phyloP scores from a whole-genome alignment of 2,329 filamentous ascomycete species.

The Ophiostoma quercus region DNA sequence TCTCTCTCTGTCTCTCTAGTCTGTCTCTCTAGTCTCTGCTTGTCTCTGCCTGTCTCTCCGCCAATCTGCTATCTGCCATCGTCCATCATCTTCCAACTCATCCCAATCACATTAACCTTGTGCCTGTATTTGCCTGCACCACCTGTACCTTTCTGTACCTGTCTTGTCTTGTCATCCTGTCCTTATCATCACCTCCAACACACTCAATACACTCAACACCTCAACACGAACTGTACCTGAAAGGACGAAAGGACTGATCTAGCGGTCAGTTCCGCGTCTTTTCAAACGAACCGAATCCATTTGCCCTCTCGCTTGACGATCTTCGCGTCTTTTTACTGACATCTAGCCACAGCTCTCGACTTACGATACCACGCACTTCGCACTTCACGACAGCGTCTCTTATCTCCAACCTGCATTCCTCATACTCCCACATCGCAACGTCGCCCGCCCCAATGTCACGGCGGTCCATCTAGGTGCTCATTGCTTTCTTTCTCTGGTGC shows the following conservation, averaged over 20 bases:
- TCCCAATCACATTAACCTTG: conserved; percentile 2
- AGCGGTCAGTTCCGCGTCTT: conserved; percentile 1
- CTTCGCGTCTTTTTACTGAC: neutral
- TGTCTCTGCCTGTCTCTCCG: conserved; percentile 1
- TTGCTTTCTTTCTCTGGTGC: conserved; percentile 39
- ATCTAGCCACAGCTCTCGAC: neutral
- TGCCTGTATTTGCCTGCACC: neutral
- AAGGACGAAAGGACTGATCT: conserved; percentile 3
- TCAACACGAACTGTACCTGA: neutral
- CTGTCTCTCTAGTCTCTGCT: neutral
- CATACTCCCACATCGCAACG: neutral
- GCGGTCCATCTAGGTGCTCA: conserved; percentile 36
- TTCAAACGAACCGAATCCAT: neutral
- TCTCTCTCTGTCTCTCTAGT: neutral
- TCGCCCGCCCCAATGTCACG: conserved; percentile 37
- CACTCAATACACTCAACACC: too few relatives aligned
- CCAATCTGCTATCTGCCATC: neutral
- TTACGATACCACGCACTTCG: conserved; percentile 10
- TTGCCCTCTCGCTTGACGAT: neutral
- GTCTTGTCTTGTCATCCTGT: neutral
- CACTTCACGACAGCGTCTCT: neutral
- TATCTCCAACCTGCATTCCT: neutral
- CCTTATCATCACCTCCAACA: neutral
- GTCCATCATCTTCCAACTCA: neutral
- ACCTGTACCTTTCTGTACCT: neutral